A percentile compares a stretch with the other conserved stretches of the same genome.
phyloP scores from a whole-genome alignment of 768 basidiomycete genomes.

The Xerocomellus chrysenteron region DNA sequence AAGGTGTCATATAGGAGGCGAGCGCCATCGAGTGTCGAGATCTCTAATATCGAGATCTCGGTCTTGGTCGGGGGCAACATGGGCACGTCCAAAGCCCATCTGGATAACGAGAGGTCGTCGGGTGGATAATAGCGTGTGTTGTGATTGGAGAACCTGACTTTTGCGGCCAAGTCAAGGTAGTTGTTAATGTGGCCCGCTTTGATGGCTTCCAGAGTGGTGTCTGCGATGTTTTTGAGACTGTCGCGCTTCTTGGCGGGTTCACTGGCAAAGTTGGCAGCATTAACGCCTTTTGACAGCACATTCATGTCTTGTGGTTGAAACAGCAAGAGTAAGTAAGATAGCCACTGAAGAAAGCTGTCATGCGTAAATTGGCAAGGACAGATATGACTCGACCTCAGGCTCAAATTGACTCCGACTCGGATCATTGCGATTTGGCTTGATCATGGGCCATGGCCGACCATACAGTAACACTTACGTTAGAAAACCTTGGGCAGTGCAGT shows the following conservation, averaged over 20 bases:
- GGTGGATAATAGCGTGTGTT: conserved; percentile 55
- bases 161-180: conserved; percentile 35
- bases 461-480: too few relatives aligned
- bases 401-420: background rate
- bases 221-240: conserved; percentile 43
- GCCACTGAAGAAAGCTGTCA: background rate
- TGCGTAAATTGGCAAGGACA: too few relatives aligned
- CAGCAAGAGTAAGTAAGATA: too few relatives aligned
- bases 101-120: conserved; percentile 42
- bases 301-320: conserved; percentile 1
- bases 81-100: conserved; percentile 39
- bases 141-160: conserved; percentile 35
- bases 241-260: conserved; percentile 9
- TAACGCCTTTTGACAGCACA: background rate
- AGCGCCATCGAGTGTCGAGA: conserved; percentile 64
- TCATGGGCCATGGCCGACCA: too few relatives aligned
- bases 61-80: conserved; percentile 14
- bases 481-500: too few relatives aligned
- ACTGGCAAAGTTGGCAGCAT: background rate
- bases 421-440: too few relatives aligned
- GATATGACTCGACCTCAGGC: background rate
- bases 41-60: conserved; percentile 53
- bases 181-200: conserved; percentile 42
- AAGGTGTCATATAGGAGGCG: conserved; percentile 35
- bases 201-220: conserved; percentile 50